Base-by-base conservation (phyloP, 169 alveolate genomes). In the Cryptosporidium andersoni region DNA sequence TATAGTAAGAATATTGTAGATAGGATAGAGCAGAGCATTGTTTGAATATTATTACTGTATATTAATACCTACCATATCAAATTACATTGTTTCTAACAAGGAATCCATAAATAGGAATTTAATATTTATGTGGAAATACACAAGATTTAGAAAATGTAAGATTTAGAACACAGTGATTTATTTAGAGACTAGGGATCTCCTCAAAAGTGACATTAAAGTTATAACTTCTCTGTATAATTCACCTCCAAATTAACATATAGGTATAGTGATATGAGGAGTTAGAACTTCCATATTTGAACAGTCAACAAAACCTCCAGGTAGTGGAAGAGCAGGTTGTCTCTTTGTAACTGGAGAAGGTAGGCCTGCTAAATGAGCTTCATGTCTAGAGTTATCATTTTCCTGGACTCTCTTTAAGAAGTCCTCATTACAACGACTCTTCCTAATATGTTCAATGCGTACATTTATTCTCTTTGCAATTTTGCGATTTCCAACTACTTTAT, bases 391-490 rank as follows among this genome's bases (percentile, higher is more conserved):
- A 85, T 95, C 98, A 88, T 95, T 97, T 60, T 89, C 94, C 89
- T 93, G 90, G 66, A 96, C 98, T 80, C 99, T 95, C 88, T 94
- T 93, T 80, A 95, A 91, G 93, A 97, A 97, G 65, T 95, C 99
- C 80, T 96, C 99, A 89, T 98, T 95, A 94, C 99, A 97, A 64
- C 98, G 94, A 56, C 98, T 94, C 88, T 92, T 95, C 90, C 98
- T 95, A 40, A 97, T 92, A 91, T 98, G 99, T 91, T 97, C 99
- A 62, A 95, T 94, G 89, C 99, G 95, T 63, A 97, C 98, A 92
- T 97, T 97, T 74, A 98, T 92, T 89, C 98, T 96, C 95, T 98
- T 98, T 64, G 91, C 93, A 65, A 96, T 94, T 93, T 96, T 96
- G 91, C 98, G 93, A 89, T 96, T 96, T 81, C 99, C 96, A 51